Evolutionary conservation across 2,329 filamentous ascomycete genomes (phyloP).

Genomic region (Aspergillus sp.): DNA sequence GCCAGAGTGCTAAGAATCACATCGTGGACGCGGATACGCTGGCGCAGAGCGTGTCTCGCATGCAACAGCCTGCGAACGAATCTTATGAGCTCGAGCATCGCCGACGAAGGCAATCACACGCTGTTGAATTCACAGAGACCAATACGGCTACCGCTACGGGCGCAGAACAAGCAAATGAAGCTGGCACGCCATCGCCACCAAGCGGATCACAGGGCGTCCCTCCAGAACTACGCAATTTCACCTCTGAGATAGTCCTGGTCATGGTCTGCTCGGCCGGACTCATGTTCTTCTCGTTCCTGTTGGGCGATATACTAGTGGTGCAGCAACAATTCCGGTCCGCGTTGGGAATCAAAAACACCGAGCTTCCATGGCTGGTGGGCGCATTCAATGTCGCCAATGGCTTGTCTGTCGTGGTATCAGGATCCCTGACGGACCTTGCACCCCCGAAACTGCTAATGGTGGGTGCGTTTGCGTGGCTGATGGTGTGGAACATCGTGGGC

Average conservation of each 20-base stretch:
- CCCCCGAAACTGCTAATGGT: slow-evolving; percentile 38
- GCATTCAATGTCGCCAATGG: slow-evolving; percentile 38
- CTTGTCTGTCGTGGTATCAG: slow-evolving; percentile 37
- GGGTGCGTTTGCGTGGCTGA: slow-evolving; percentile 38
- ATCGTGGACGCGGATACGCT: slow-evolving; percentile 13
- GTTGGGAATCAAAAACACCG: slow-evolving; percentile 33
- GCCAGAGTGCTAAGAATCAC: slow-evolving; percentile 6
- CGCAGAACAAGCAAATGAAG: slow-evolving; percentile 1
- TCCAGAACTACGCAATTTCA: slow-evolving; percentile 34
- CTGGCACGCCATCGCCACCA: background rate
- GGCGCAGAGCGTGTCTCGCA: slow-evolving; percentile 10
- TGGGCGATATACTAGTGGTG: slow-evolving; percentile 37
- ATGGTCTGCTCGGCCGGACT: slow-evolving; percentile 39
- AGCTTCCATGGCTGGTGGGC: slow-evolving; percentile 40
- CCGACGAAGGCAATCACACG: background rate
- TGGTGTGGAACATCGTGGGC: slow-evolving; percentile 34
- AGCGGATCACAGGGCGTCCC: slow-evolving; percentile 28
- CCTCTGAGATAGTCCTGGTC: slow-evolving; percentile 36
- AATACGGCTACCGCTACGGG: background rate
- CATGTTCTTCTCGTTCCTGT: slow-evolving; percentile 37
- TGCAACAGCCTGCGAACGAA: slow-evolving; percentile 7
- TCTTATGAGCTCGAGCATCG: slow-evolving; percentile 10
- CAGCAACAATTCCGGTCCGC: slow-evolving; percentile 33
- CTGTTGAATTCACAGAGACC: background rate
- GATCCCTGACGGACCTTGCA: slow-evolving; percentile 32